A percentile compares a stretch with the other conserved stretches of the same genome.
phyloP scores from a whole-genome alignment of 139 green algal species.

The Tetraselmis chui region DNA sequence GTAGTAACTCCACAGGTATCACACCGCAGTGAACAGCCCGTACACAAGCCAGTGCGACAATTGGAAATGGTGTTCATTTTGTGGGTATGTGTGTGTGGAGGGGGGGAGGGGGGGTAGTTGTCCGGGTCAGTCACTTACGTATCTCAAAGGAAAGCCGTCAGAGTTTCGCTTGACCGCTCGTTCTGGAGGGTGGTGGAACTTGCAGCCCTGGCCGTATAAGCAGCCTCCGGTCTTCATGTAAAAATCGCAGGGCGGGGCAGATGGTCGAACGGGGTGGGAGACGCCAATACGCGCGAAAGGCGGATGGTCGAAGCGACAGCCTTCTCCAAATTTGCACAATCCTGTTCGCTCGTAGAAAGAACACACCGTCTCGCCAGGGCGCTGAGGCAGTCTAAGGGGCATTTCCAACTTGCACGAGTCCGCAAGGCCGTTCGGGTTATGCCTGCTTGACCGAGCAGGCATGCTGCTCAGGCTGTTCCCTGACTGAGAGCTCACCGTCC shows the following conservation, averaged over 20 bases:
- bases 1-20: not conserved
- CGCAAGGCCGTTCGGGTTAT: too few species aligned
- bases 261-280: slow-evolving; percentile 60
- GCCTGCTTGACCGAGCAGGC: too few species aligned
- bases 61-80: not conserved
- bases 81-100: not conserved
- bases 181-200: slow-evolving; percentile 79
- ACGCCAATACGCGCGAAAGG: slow-evolving; percentile 45
- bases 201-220: slow-evolving; percentile 86
- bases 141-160: not conserved
- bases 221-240: slow-evolving; percentile 77
- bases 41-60: too few species aligned
- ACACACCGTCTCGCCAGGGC: slow-evolving; percentile 60
- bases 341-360: slow-evolving; percentile 88
- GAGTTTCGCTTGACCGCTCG: not conserved
- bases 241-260: slow-evolving; percentile 67
- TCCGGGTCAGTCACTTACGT: not conserved
- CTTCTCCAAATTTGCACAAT: slow-evolving; percentile 75
- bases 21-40: too few species aligned
- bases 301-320: slow-evolving; percentile 87
- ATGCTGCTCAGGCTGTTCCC: too few species aligned
- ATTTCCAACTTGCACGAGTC: too few species aligned
- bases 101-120: not conserved
- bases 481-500: too few species aligned
- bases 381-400: slow-evolving; percentile 33